Evolutionary conservation across 2,329 filamentous ascomycete species (phyloP).

Genomic region (Sporothrix pallida): DNA sequence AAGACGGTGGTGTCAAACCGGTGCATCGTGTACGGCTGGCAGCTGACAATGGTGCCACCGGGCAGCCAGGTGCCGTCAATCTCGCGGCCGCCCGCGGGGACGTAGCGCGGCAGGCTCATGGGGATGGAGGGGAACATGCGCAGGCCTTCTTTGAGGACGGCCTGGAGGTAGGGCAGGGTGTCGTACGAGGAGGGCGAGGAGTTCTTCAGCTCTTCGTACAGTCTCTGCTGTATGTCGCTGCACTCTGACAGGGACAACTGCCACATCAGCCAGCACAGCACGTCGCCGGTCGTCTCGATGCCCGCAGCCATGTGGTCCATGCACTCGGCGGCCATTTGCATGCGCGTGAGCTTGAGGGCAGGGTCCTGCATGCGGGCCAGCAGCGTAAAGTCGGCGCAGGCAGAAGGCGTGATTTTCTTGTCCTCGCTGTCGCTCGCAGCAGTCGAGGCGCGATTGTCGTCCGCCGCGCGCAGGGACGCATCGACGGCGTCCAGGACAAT

Average conservation of each 20-base stretch:
- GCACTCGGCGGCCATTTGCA: slow-evolving; percentile 69
- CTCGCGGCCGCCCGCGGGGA: slow-evolving; percentile 55
- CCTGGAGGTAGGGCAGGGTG: slow-evolving; percentile 64
- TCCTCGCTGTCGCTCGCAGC: not conserved
- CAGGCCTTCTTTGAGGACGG: slow-evolving; percentile 66
- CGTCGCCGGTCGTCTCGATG: slow-evolving; percentile 75
- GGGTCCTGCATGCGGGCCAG: slow-evolving; percentile 60
- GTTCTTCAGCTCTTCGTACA: slow-evolving; percentile 58
- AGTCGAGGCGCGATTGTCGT: not conserved
- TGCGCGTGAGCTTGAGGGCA: slow-evolving; percentile 50
- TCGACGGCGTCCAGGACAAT: slow-evolving; percentile 61
- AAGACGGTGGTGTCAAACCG: slow-evolving; percentile 70
- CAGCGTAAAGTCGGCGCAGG: slow-evolving; percentile 57
- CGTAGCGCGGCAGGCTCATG: slow-evolving; percentile 67
- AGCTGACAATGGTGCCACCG: slow-evolving; percentile 61
- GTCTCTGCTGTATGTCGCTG: slow-evolving; percentile 54
- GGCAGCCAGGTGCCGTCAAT: slow-evolving; percentile 63
- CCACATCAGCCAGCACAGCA: slow-evolving; percentile 73
- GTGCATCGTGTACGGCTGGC: slow-evolving; percentile 66
- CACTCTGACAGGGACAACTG: slow-evolving; percentile 67
- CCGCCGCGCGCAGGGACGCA: not conserved
- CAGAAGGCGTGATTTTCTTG: not conserved
- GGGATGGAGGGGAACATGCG: slow-evolving; percentile 68
- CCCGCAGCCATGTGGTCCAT: slow-evolving; percentile 74
- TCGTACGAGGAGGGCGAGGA: slow-evolving; percentile 46